Percentiles rank a stretch among this genome's conserved stretches.
phyloP scores from a whole-genome alignment of 2,329 filamentous ascomycete genomes.

The Phialophora chinensis region DNA sequence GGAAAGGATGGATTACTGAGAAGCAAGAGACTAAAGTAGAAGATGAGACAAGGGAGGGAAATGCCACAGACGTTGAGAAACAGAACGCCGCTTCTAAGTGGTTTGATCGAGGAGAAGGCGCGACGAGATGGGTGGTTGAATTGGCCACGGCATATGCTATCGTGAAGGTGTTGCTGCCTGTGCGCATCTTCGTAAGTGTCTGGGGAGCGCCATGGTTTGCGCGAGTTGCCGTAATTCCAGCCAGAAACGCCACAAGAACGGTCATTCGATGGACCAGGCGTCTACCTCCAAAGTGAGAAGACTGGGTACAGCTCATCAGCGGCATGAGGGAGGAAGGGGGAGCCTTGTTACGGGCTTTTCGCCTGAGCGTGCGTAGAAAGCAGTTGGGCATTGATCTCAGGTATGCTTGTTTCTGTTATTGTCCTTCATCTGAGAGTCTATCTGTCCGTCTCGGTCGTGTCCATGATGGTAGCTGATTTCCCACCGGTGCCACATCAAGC shows the following conservation, averaged over 20 bases:
- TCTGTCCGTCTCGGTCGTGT: constrained; percentile 9
- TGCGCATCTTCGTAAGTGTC: constrained; percentile 76
- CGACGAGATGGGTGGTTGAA: constrained; percentile 64
- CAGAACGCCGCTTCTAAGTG: constrained; percentile 18
- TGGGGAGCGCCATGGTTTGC: constrained; percentile 96
- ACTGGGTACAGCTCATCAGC: neutral
- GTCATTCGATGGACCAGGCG: constrained; percentile 44
- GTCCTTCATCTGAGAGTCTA: constrained; percentile 17
- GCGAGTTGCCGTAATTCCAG: constrained; percentile 62
- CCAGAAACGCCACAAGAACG: constrained; percentile 49
- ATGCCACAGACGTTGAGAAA: constrained; percentile 19
- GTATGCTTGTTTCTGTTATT: constrained; percentile 13
- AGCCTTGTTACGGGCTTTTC: constrained; percentile 34
- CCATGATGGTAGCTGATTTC: constrained; percentile 8
- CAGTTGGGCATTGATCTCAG: neutral
- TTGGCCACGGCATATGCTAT: constrained; percentile 90
- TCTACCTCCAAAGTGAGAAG: neutral
- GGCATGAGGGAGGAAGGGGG: neutral
- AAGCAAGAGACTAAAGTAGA: constrained; percentile 55
- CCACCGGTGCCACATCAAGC: neutral
- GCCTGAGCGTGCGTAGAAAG: neutral
- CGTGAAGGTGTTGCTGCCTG: constrained; percentile 81
- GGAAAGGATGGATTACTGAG: constrained; percentile 79
- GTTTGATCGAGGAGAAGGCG: constrained; percentile 47
- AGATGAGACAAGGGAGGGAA: constrained; percentile 42